Evolutionary conservation across 257 asterid species (phyloP).

Genomic region (Solanum clarkiae): DNA sequence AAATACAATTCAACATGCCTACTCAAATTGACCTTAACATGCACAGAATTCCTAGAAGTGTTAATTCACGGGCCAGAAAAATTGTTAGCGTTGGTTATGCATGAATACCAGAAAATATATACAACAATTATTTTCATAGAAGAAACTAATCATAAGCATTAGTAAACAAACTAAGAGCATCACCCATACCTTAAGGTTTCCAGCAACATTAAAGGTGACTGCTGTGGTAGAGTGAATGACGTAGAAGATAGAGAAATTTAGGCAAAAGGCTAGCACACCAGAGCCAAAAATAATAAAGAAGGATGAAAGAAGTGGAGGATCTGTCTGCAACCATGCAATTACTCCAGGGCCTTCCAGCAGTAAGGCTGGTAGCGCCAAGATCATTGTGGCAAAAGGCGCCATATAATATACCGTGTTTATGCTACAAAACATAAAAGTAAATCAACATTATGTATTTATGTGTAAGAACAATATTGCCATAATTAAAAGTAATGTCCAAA

Average conservation of each 20-base stretch:
- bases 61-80: neutral
- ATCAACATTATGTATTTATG: neutral
- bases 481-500: neutral
- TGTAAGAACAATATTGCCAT: neutral
- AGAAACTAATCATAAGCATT: neutral
- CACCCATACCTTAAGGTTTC: constrained; percentile 71
- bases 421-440: constrained; percentile 22
- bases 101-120: neutral
- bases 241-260: constrained; percentile 88
- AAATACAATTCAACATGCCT: neutral
- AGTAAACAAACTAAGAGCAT: neutral
- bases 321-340: constrained; percentile 45
- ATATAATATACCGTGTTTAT: constrained; percentile 95
- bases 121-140: neutral
- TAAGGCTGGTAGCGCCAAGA: constrained; percentile 72
- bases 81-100: neutral
- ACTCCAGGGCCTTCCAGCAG: constrained; percentile 79
- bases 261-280: constrained; percentile 84
- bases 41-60: neutral
- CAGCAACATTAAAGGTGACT: constrained; percentile 96
- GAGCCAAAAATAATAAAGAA: constrained; percentile 67
- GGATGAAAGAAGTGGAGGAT: constrained; percentile 51
- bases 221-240: constrained; percentile 98
- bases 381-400: constrained; percentile 97
- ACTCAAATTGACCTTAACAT: neutral